Evolutionary conservation across 257 asterid genomes (phyloP).

Genomic region (Nicotiana tabacum): DNA sequence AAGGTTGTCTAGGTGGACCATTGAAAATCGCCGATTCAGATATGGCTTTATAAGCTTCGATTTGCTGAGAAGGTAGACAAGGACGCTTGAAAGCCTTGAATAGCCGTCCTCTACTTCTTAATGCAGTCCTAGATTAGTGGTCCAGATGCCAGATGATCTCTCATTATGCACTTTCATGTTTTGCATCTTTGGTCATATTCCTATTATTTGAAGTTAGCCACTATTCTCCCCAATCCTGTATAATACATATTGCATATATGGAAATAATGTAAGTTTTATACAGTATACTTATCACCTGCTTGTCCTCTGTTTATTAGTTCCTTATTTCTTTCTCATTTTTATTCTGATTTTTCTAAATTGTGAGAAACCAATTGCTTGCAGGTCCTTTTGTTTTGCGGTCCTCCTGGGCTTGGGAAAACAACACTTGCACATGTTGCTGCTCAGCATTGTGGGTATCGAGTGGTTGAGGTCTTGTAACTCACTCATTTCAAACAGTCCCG

Average conservation of each 20-base stretch:
- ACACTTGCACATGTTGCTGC: constrained; percentile 99
- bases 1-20: no score
- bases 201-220: background rate
- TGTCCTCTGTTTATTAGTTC: background rate
- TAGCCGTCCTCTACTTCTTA: background rate
- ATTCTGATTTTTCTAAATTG: background rate
- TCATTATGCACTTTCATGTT: background rate
- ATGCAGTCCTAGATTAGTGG: background rate
- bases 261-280: background rate
- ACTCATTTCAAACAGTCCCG: constrained; percentile 3
- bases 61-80: background rate
- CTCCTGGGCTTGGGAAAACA: constrained; percentile 99
- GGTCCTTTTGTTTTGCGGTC: constrained; percentile 94
- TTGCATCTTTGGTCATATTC: background rate
- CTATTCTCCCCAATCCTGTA: background rate
- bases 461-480: constrained; percentile 65
- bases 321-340: constrained; percentile 14
- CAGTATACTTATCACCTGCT: background rate
- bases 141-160: background rate
- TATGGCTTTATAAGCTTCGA: no score
- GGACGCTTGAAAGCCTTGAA: background rate
- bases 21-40: no score
- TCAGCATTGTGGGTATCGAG: constrained; percentile 94
- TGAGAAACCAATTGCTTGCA: constrained; percentile 28
- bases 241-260: background rate